Evolutionary conservation across 2,329 filamentous ascomycete species (phyloP).

Genomic region (Colletotrichum sp.): DNA sequence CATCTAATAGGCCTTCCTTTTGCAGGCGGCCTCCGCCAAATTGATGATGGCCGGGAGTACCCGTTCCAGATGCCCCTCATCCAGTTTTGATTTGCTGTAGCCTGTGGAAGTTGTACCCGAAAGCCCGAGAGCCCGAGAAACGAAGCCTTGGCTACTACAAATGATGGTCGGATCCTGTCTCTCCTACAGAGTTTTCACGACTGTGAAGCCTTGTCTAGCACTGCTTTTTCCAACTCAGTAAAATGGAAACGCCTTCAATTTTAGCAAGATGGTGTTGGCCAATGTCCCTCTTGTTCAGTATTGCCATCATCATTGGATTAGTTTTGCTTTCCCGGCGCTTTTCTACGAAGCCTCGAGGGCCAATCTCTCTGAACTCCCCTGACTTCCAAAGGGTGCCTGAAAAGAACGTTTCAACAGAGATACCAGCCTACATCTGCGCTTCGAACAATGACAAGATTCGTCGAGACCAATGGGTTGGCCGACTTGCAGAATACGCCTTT

Average conservation of each 20-base stretch:
- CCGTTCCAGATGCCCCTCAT: accelerated
- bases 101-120: neutral
- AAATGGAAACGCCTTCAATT: neutral
- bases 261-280: neutral
- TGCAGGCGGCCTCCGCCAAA: neutral
- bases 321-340: neutral
- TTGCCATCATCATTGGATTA: neutral
- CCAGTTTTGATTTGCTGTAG: neutral
- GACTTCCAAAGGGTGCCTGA: neutral
- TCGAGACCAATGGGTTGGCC: neutral
- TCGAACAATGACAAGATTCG: neutral
- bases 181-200: neutral
- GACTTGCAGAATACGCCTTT: neutral
- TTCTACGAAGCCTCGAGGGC: neutral
- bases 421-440: neutral
- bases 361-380: neutral
- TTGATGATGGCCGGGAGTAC: neutral
- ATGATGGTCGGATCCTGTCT: neutral
- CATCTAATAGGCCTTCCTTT: neutral
- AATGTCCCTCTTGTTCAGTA: neutral
- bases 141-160: neutral
- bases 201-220: neutral
- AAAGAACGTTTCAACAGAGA: neutral
- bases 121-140: neutral
- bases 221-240: neutral